phyloP scores from a whole-genome alignment of 148 eudicot genomes.

The Pharnaceum exiguum region DNA sequence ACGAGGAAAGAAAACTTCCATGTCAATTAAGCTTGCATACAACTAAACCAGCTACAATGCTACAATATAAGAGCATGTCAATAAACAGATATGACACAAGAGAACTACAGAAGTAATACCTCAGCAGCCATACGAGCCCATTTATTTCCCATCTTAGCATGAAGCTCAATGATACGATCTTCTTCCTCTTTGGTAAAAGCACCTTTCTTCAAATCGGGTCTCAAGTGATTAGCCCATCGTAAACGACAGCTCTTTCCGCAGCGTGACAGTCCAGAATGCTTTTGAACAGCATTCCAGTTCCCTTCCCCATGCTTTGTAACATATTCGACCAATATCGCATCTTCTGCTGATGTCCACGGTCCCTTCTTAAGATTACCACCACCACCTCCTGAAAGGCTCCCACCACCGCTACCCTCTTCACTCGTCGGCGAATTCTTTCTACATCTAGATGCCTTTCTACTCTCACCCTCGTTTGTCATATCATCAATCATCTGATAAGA shows the following conservation, averaged over 20 bases:
- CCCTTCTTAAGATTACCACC: constrained; percentile 67
- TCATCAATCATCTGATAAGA: constrained; percentile 21
- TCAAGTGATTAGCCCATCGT: constrained; percentile 98
- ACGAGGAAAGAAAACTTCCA: too few relatives aligned
- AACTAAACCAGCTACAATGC: too few relatives aligned
- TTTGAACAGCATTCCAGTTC: constrained; percentile 94
- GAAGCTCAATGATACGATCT: constrained; percentile 68
- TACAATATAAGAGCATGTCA: too few relatives aligned
- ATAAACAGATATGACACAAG: background rate
- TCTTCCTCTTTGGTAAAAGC: constrained; percentile 82
- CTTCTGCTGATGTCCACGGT: constrained; percentile 94
- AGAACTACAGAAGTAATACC: constrained; percentile 27
- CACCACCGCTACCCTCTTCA: constrained; percentile 58
- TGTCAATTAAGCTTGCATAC: too few relatives aligned
- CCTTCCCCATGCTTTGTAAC: constrained; percentile 89
- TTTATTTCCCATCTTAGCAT: constrained; percentile 92
- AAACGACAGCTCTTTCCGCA: constrained; percentile 97
- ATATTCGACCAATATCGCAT: constrained; percentile 77
- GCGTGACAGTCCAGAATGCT: constrained; percentile 75
- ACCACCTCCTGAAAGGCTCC: constrained; percentile 30
- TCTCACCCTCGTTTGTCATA: constrained; percentile 61
- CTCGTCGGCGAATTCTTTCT: constrained; percentile 40
- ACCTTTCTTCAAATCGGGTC: constrained; percentile 88
- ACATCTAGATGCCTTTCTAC: constrained; percentile 36
- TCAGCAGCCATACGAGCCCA: constrained; percentile 99